Percentiles rank a stretch among this genome's conserved stretches.
Conservation (phyloP, 768 basidiomycete genomes). For the Mycena vulgaris region DNA sequence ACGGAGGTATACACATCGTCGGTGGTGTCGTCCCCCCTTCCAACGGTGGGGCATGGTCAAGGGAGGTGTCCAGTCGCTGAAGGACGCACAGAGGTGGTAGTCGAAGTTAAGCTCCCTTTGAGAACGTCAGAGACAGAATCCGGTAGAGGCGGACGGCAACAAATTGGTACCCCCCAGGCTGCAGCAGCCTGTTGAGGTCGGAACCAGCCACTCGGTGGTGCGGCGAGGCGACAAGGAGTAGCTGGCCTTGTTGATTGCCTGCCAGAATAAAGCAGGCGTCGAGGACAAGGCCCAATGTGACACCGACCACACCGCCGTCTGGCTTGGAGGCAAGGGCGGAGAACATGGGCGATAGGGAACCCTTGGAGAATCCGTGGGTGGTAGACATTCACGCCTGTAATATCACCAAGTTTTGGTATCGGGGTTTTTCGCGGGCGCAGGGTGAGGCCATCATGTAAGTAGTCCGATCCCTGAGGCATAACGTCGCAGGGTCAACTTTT, state of each 20-base stretch:
- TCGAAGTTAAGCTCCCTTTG: not conserved
- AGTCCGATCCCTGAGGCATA: too few species aligned
- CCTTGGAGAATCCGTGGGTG: not conserved
- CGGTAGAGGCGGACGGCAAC: not conserved
- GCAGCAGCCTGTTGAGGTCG: slow-evolving; percentile 10
- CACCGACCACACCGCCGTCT: not conserved
- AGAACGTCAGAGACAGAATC: slow-evolving; percentile 15
- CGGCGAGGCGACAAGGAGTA: not conserved
- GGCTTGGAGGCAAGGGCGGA: not conserved
- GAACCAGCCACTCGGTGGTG: not conserved
- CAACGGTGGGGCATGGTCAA: slow-evolving; percentile 4
- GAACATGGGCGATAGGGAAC: not conserved
- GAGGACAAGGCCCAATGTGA: slow-evolving; percentile 23
- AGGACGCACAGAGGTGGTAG: not conserved
- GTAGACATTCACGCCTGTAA: not conserved
- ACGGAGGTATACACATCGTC: not conserved
- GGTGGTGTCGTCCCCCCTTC: not conserved
- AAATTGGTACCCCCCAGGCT: not conserved
- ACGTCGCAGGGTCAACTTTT: too few species aligned
- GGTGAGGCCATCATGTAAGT: too few species aligned
- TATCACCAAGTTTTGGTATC: too few species aligned
- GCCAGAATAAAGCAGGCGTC: slow-evolving; percentile 21
- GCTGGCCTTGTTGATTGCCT: not conserved
- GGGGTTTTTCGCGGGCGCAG: too few species aligned
- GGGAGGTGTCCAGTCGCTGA: slow-evolving; percentile 13